Base-by-base conservation (phyloP, 352 stramenopile genomes). In the Blastocystis sp. region DNA sequence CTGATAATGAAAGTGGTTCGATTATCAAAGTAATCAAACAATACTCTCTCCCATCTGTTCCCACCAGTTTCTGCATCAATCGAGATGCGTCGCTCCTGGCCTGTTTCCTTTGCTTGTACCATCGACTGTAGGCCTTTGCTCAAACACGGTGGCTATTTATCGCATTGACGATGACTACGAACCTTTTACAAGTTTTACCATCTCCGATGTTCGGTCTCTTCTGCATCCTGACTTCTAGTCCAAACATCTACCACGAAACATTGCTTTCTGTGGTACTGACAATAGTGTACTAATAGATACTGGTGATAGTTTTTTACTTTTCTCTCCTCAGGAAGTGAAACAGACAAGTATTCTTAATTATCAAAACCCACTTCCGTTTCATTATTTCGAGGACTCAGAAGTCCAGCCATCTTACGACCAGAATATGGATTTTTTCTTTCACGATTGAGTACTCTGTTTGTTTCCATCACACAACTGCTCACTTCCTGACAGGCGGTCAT, bases 271-370 rank as follows among this genome's bases (percentile, higher is more conserved):
- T 98, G 73, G 92, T 97, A 39, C 95, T 98, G 93, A 94, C 92
- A 82, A 93, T 95, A 50, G 95, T 95, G 1, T 98, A 94, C 93
- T 81, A 90, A 24, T 68, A 85, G 39, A 94, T 92, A 45, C 94
- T 92, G 18, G 96, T 96, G 45, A 98, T 98, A 90, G 96, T 95
- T 65, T 95, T 98, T 18, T 96, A 98, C 90, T 98, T 96, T 56
- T 96, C 98, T 90, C 96, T 98, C 90, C 96, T 98, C 91, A 94
- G 95, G 34, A 97, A 98, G 73, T 96, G 95, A 53, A 98, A 98
- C 91, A 94, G 95, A 62, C 92, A 20, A 73, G 18, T 30, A 13
- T n/a, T n/a, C 50, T 59, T n/a, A n/a, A 59, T n/a, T 13, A 59
- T n/a, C 50, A 59, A n/a, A 59, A n/a, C 20, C 11, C 13, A 59